Conservation (phyloP, 306 rosid genomes). For the Coriaria nepalensis region DNA sequence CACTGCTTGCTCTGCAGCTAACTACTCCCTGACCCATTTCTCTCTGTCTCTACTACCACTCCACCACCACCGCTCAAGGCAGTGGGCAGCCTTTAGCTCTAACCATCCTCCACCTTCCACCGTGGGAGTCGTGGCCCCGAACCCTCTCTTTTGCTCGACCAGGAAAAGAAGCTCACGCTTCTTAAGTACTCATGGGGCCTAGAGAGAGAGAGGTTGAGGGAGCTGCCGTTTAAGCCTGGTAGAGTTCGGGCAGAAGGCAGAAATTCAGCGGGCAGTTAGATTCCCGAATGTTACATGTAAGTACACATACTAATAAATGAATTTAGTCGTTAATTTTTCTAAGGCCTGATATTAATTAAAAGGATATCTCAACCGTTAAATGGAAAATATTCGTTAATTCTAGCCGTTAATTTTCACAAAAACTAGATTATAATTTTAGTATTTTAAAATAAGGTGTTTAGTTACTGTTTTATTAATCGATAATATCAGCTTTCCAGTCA, state of each 20-base stretch:
- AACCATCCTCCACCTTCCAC: slow-evolving; percentile 30
- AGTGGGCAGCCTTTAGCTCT: slow-evolving; percentile 10
- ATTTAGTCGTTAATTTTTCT: too few relatives aligned
- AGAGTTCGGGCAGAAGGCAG: slow-evolving; percentile 39
- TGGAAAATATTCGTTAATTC: too few relatives aligned
- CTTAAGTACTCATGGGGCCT: slow-evolving; percentile 13
- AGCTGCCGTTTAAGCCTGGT: slow-evolving; percentile 8
- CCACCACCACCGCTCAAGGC: slow-evolving; percentile 37
- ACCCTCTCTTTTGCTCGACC: slow-evolving; percentile 6
- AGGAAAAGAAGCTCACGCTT: slow-evolving; percentile 27
- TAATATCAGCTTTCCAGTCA: too few relatives aligned
- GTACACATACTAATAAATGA: too few relatives aligned
- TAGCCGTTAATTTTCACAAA: too few relatives aligned
- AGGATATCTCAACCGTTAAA: too few relatives aligned
- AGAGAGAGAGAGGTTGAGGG: slow-evolving; percentile 11
- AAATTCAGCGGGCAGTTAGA: slow-evolving; percentile 16
- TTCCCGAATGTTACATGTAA: too few relatives aligned
- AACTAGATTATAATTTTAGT: too few relatives aligned
- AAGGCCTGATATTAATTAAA: too few relatives aligned
- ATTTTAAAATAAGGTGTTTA: too few relatives aligned
- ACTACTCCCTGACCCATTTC: slow-evolving; percentile 63
- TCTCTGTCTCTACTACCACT: background rate
- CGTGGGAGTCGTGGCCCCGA: too few relatives aligned
- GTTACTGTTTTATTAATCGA: too few relatives aligned
- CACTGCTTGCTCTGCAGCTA: slow-evolving; percentile 40